Percentiles rank a stretch among this genome's conserved stretches.
These are phyloP conservation scores for Ilyonectria sp. DNA, from an alignment of 2,329 filamentous ascomycete genomes.

Conservation along the genomic window DNA sequence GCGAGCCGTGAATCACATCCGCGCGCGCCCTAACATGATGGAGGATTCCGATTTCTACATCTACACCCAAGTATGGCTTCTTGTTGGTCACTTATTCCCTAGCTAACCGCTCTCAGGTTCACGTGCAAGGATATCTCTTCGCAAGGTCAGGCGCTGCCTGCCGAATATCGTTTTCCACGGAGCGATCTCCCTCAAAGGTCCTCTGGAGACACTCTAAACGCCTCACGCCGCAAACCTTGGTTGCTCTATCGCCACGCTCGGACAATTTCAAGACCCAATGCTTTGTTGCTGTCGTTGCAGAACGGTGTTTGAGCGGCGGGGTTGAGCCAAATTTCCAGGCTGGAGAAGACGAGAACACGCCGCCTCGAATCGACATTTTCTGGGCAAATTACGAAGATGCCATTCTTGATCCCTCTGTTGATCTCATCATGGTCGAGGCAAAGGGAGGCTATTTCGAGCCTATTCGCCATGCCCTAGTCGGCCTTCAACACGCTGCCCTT, in stretches of 20 bases:
- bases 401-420: slow-evolving; percentile 76
- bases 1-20: slow-evolving; percentile 73
- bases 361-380: slow-evolving; percentile 82
- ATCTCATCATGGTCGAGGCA: slow-evolving; percentile 86
- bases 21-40: slow-evolving; percentile 64
- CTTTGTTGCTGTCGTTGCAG: slow-evolving; percentile 80
- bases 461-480: slow-evolving; percentile 78
- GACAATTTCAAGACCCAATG: slow-evolving; percentile 78
- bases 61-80: slow-evolving; percentile 76
- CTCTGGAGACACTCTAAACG: slow-evolving; percentile 72
- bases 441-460: slow-evolving; percentile 84
- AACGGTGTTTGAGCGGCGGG: slow-evolving; percentile 72
- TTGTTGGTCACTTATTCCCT: background rate
- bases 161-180: slow-evolving; percentile 79
- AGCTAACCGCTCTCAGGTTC: slow-evolving; percentile 65
- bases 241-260: slow-evolving; percentile 65
- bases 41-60: slow-evolving; percentile 74
- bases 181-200: slow-evolving; percentile 76
- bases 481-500: slow-evolving; percentile 74
- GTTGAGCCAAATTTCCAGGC: slow-evolving; percentile 67
- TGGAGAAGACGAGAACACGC: slow-evolving; percentile 50
- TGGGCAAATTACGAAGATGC: slow-evolving; percentile 75
- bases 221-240: slow-evolving; percentile 66
- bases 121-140: slow-evolving; percentile 76
- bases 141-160: slow-evolving; percentile 74